Base-by-base conservation (phyloP, 2,329 filamentous ascomycete species). In the Cadophora sp. region DNA sequence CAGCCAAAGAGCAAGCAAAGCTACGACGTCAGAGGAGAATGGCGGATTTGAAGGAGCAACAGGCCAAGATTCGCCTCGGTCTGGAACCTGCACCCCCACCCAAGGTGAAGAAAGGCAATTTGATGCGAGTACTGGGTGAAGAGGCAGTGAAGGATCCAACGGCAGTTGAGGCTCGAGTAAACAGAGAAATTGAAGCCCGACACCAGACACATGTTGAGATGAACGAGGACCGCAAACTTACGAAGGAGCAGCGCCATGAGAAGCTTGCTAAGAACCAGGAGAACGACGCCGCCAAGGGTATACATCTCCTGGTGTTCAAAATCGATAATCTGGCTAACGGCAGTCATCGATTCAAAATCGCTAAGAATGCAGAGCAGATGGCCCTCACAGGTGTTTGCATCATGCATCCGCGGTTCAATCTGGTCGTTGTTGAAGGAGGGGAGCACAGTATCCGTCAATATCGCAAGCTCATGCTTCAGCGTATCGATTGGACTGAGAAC, bases 91-190 rank as follows among this genome's bases (percentile, higher is more conserved):
- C 95, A 22, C 94, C 94, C 33, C 91, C 94, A 30, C 95, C 96
- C 13, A 99, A 98, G 80, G 93, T 99, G 73, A 98, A 97, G 81
- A 96, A 96, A 80, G 92, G 91, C 66, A 99, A 99, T 79, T 87
- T 99, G 77, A 99, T 99, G 96, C 91, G 94, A 66, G 96, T 99
- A 36, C 85, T 97, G 65, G 96, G 96, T 70, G 93, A 97, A 67
- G 77, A 78, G 66, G 90, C 90, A 20, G 95, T 99, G 72, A 96
- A 97, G 77, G 96, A 99, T 80, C 96, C 96, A 7, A 99, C 96
- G 0, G 96, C 96, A 4, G 96, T 99, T 55, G 96, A 99, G 81
- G 93, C 94, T 60, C 89, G 93, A 27, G 96, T 99, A 61, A 97
- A 96, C 78, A 87, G 90, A 62, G 94, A 99, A 79, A 97, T 99